Base-by-base conservation (phyloP, 345 rosid species). In the Turritis glabra region DNA sequence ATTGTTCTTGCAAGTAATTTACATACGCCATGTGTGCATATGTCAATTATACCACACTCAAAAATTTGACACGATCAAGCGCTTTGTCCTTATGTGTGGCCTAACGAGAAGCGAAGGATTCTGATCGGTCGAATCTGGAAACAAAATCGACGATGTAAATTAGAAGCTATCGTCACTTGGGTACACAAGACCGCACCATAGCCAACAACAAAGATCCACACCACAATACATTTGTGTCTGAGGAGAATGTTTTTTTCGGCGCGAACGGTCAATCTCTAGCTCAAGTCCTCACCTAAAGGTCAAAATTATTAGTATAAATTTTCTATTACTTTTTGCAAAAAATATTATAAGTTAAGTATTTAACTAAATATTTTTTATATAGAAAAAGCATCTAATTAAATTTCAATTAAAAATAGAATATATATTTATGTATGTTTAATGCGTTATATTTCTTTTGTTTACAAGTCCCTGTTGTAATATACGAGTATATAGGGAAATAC, bases 61-160 rank as follows among this genome's bases (percentile, higher is more conserved):
- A 62, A 41, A 7, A 22, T 69, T 33, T 44, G 58, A 76, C 75
- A 76, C 65, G 63, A 37, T 30, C 59, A 46, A 48, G 40, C 5
- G 61, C 5, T 41, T 46, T 76, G 75, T 76, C 64, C 17, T 41
- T 18, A 15, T n/a, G 43, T 64, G 53, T 70, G 66, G 32, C 43
- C 5, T 4, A 48, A 38, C 2, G 2, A 8, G 48, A 37, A 59
- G n/a, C 61, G 27, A 53, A 17, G 21, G 21, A 57, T 26, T 12
- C 22, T 40, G 7, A 75, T 35, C 22, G 6, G 29, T 48, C 35
- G 5, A 46, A 14, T 50, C 13, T 15, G 67, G 26, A 48, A 56
- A 47, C 14, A 15, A n/a, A 22, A 64, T 64, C 38, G 29, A 44
- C 40, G 77, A 48, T 61, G 50, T 32, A 41, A 53, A 55, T 59